Evolutionary conservation across 345 rosid species (phyloP).

Genomic region (Moringa oleifera): DNA sequence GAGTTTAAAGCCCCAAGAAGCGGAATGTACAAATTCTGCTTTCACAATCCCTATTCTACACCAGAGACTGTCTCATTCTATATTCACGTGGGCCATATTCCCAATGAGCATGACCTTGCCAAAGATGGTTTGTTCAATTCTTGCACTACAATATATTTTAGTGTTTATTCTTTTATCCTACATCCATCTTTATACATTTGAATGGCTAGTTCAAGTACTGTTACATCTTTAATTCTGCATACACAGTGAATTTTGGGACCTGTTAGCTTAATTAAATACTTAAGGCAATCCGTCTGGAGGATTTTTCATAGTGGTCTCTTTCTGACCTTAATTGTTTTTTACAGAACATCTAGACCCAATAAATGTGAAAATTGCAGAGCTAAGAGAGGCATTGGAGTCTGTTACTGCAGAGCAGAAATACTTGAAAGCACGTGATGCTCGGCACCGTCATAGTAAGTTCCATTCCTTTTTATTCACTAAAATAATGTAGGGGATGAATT

Average conservation of each 20-base stretch:
- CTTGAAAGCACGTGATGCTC: slow-evolving; percentile 85
- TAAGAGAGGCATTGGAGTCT: slow-evolving; percentile 88
- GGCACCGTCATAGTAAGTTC: slow-evolving; percentile 86
- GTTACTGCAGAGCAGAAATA: slow-evolving; percentile 92
- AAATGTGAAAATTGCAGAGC: slow-evolving; percentile 89
- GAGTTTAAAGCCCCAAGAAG: slow-evolving; percentile 85
- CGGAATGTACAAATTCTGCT: slow-evolving; percentile 98
- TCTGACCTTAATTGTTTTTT: not conserved
- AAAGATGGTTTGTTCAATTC: slow-evolving; percentile 65
- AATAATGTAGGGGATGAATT: too few species aligned
- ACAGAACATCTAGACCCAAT: slow-evolving; percentile 93
- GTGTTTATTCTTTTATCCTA: too few species aligned
- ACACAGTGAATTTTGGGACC: not conserved
- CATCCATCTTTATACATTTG: not conserved
- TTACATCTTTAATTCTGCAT: slow-evolving; percentile 3
- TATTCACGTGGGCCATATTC: slow-evolving; percentile 95
- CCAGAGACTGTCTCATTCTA: slow-evolving; percentile 95
- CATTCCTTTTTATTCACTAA: slow-evolving; percentile 2
- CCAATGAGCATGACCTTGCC: slow-evolving; percentile 86
- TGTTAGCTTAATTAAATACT: not conserved
- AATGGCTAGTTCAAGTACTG: not conserved
- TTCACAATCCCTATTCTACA: slow-evolving; percentile 83
- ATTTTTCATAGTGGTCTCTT: not conserved
- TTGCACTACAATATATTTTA: not conserved
- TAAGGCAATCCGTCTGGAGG: not conserved